Percentiles rank a stretch among this genome's conserved stretches.
Evolutionary conservation across 768 basidiomycete genomes (phyloP).

Genomic region (Collybiopsis luxurians): DNA sequence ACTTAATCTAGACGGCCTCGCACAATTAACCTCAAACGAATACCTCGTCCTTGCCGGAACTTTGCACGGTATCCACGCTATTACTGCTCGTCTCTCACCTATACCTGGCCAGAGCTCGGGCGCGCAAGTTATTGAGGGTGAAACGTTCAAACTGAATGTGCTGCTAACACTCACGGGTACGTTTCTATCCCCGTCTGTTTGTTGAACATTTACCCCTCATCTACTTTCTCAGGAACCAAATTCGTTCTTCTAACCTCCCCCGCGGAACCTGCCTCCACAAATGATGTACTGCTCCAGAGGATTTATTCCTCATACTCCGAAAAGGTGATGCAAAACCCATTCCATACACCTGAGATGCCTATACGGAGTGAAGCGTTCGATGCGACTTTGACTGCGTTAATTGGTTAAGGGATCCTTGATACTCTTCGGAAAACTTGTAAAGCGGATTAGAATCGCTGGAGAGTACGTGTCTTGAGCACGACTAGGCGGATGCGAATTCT

Average conservation of each 20-base stretch:
- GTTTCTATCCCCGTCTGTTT: conserved; percentile 10
- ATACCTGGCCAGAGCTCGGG: conserved; percentile 72
- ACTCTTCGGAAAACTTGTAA: no score
- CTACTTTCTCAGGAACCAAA: conserved; percentile 70
- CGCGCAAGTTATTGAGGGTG: conserved; percentile 93
- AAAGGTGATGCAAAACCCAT: conserved; percentile 98
- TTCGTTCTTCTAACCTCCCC: conserved; percentile 90
- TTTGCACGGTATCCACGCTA: conserved; percentile 97
- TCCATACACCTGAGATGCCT: conserved; percentile 99
- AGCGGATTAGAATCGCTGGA: no score
- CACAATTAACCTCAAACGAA: conserved; percentile 88
- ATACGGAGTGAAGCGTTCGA: conserved; percentile 92
- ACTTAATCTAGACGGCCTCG: conserved; percentile 72
- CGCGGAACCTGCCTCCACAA: conserved; percentile 56
- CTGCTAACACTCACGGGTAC: conserved; percentile 87
- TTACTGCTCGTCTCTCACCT: conserved; percentile 88
- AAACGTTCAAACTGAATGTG: conserved; percentile 93
- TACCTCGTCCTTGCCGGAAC: conserved; percentile 95
- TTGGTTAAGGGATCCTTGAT: conserved; percentile 40
- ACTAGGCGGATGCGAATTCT: no score
- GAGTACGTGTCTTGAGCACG: no score
- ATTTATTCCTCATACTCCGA: conserved; percentile 95
- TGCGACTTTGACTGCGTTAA: conserved; percentile 55
- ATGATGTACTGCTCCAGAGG: conserved; percentile 71
- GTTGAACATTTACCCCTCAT: neutral